phyloP scores from a whole-genome alignment of 768 basidiomycete genomes.

The Tricholoma hemisulphureum region DNA sequence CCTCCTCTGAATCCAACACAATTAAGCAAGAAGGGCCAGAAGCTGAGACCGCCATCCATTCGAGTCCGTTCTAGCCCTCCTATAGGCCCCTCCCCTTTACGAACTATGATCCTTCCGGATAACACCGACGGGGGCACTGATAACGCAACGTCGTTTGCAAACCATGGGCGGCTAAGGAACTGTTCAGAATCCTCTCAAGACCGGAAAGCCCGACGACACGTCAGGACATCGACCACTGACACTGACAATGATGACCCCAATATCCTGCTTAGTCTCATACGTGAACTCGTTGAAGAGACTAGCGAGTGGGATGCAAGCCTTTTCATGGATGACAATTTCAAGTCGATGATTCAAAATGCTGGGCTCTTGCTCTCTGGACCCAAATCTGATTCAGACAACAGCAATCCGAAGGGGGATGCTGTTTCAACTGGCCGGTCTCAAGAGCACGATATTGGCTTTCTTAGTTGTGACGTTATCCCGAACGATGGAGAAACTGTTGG shows the following conservation, averaged over 20 bases:
- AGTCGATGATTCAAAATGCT: constrained; percentile 39
- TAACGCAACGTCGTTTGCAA: too few species aligned
- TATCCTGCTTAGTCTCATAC: constrained; percentile 41
- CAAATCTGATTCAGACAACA: neutral
- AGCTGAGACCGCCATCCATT: constrained; percentile 16
- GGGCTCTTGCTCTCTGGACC: constrained; percentile 5
- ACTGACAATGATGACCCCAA: constrained; percentile 24
- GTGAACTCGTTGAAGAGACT: constrained; percentile 49
- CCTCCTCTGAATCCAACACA: neutral
- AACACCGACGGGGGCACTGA: constrained; percentile 16
- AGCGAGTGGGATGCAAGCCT: constrained; percentile 50
- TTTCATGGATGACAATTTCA: constrained; percentile 49
- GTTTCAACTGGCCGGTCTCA: constrained; percentile 11
- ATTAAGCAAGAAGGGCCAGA: constrained; percentile 11
- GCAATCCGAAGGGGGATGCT: neutral
- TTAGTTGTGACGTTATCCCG: constrained; percentile 22
- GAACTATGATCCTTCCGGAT: constrained; percentile 43
- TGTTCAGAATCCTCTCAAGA: neutral
- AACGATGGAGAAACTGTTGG: constrained; percentile 9
- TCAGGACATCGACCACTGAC: neutral
- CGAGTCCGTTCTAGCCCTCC: constrained; percentile 37
- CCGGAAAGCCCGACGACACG: neutral
- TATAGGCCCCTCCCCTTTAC: constrained; percentile 46
- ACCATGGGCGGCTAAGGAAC: neutral
- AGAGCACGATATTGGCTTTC: constrained; percentile 21